Evolutionary conservation across 192 early-diverging fungal species (phyloP).

Genomic region (Oehlia diaphana): DNA sequence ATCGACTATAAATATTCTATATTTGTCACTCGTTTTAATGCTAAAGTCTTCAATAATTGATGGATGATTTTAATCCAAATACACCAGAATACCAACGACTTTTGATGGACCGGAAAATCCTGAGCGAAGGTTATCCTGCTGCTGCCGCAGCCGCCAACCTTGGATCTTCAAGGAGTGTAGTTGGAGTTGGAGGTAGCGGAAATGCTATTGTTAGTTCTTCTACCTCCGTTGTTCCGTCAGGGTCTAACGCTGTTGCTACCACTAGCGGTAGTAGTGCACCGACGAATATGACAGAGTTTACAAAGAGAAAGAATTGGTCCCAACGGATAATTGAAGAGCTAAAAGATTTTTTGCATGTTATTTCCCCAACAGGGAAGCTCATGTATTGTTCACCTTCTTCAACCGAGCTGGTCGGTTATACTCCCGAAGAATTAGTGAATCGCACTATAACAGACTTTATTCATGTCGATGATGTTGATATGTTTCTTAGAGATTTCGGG

Average conservation of each 20-base stretch:
- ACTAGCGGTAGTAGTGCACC: not conserved
- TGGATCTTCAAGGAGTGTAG: not conserved
- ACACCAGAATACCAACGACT: constrained; percentile 5
- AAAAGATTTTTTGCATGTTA: constrained; percentile 47
- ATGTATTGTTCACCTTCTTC: constrained; percentile 50
- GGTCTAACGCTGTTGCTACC: not conserved
- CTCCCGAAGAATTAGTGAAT: constrained; percentile 47
- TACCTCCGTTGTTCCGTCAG: not conserved
- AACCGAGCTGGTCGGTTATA: constrained; percentile 42
- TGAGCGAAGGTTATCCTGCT: constrained; percentile 13
- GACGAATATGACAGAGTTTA: constrained; percentile 40
- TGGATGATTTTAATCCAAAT: constrained; percentile 14
- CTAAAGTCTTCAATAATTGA: not conserved
- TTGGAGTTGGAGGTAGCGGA: not conserved
- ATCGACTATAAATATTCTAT: not conserved
- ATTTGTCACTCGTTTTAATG: not conserved
- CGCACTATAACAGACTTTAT: constrained; percentile 47
- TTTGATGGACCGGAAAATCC: constrained; percentile 13
- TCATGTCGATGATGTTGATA: constrained; percentile 49
- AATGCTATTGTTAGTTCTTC: not conserved
- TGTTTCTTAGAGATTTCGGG: constrained; percentile 46
- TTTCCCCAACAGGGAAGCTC: constrained; percentile 46
- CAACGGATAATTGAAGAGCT: constrained; percentile 48
- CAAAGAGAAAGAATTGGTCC: constrained; percentile 49
- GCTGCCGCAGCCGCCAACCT: not conserved